These are phyloP conservation scores for Aspergillus alliaceus DNA, from an alignment of 2,329 filamentous ascomycete genomes.

Conservation along the genomic window DNA sequence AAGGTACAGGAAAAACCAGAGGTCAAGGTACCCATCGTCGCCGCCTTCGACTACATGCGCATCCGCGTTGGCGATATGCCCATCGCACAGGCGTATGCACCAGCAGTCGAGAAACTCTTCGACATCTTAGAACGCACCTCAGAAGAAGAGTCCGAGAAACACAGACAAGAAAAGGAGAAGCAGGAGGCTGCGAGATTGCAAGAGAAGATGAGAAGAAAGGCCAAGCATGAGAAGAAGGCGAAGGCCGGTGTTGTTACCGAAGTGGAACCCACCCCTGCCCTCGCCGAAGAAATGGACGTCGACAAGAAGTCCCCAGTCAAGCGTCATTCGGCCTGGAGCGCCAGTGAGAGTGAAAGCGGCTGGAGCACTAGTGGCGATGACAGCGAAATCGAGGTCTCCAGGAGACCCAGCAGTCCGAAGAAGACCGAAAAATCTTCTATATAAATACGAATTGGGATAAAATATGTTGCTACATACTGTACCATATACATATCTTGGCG, in stretches of 20 bases:
- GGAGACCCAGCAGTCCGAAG: not conserved
- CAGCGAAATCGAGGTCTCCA: not conserved
- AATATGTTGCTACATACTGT: not conserved
- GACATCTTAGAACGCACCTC: conserved; percentile 38
- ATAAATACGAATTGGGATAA: not conserved
- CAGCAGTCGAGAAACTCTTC: conserved; percentile 56
- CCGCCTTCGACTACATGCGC: conserved; percentile 66
- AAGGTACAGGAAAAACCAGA: not conserved
- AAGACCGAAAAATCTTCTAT: not conserved
- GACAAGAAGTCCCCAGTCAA: not conserved
- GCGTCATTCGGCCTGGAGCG: conserved; percentile 31
- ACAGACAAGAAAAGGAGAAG: conserved; percentile 23
- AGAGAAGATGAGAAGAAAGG: conserved; percentile 24
- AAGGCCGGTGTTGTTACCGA: conserved; percentile 6
- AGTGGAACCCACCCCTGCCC: not conserved
- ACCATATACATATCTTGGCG: not conserved
- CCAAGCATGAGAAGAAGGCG: conserved; percentile 21
- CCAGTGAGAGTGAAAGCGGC: conserved; percentile 38
- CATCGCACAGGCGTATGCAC: conserved; percentile 57
- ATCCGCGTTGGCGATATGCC: conserved; percentile 60
- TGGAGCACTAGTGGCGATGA: conserved; percentile 31
- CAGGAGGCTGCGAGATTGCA: conserved; percentile 21
- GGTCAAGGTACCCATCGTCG: conserved; percentile 43
- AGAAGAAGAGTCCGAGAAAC: conserved; percentile 26
- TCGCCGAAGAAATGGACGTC: conserved; percentile 1